Conservation (phyloP, 2,329 filamentous ascomycete genomes). For the Nothophoma quercina region DNA sequence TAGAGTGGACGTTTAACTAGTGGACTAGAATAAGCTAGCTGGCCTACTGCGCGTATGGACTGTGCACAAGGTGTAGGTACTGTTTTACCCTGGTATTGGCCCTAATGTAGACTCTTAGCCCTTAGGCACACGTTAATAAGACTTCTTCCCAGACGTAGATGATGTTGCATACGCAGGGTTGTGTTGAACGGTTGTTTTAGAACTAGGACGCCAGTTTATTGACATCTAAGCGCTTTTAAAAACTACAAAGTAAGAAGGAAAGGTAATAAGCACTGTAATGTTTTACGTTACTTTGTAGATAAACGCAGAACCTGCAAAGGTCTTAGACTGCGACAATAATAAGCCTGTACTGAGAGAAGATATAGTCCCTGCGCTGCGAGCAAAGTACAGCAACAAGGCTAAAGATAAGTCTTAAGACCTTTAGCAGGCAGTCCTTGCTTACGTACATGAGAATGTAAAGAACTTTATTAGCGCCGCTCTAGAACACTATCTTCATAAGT, state of each 20-base stretch:
- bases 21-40: constrained; percentile 14
- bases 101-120: background rate
- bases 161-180: background rate
- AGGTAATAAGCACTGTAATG: background rate
- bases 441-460: too few species aligned
- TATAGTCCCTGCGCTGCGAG: background rate
- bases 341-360: constrained; percentile 2
- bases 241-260: background rate
- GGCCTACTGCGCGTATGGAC: background rate
- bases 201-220: background rate
- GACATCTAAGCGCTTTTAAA: too few species aligned
- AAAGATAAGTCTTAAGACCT: too few species aligned
- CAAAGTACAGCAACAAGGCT: background rate
- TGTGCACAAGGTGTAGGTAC: constrained; percentile 1
- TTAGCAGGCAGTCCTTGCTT: too few species aligned
- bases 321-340: constrained; percentile 4
- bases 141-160: constrained; percentile 6
- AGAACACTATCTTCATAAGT: too few species aligned
- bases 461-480: too few species aligned
- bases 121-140: background rate
- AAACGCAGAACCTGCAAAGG: background rate
- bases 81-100: constrained; percentile 9
- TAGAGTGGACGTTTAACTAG: constrained; percentile 6
- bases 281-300: too few species aligned
- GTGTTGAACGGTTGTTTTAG: background rate